Base-by-base conservation (phyloP, 2,329 filamentous ascomycete species). In the Talaromyces amestolkiae region DNA sequence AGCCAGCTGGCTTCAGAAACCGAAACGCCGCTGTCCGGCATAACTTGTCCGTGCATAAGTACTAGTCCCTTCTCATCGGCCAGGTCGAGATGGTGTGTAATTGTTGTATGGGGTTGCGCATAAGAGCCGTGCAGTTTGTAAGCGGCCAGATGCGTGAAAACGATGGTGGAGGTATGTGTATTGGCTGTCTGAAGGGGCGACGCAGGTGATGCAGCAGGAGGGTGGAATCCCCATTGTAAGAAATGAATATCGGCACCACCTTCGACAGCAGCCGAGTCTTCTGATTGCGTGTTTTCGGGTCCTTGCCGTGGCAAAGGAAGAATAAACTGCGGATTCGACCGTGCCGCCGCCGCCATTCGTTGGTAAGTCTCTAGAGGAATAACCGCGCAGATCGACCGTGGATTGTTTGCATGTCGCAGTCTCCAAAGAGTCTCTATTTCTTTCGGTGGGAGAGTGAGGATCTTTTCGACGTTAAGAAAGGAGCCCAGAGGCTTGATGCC, bases 141-240 rank as follows among this genome's bases (percentile, higher is more conserved):
- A 76, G 97, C 92, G 17, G 92, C 94, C 37, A 99, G 84, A 74
- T 95, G 91, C 0, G 95, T 99, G 80, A 99, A 98, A 39, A 99
- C 87, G 6, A 98, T 89, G 0, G 90, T 92, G 66, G 86, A 87
- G 3, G 88, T 89, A 67, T 84, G 80, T 19, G 84, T 85, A 65
- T 81, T 81, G 24, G 78, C 80, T 37, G 80, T 85, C 4, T 70
- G 66, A 4, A 71, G 66, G 1, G 61, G n/a, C 35, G 53, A 19
- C 11, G 72, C 64, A 5, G 65, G 69, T 58, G 73, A 69, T 6
- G 71, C 73, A 1, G 84, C 79, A 2, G 83, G 82, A 0, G 88
- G 84, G 67, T 96, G 93, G 78, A 97, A 97, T 0, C 91, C 91
- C 92, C 96, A 99, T 79, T 99, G 94, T 68, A 99, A 80, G 78